These are phyloP conservation scores for Lactarius sanguifluus DNA, from an alignment of 768 basidiomycete genomes.

Conservation along the genomic window DNA sequence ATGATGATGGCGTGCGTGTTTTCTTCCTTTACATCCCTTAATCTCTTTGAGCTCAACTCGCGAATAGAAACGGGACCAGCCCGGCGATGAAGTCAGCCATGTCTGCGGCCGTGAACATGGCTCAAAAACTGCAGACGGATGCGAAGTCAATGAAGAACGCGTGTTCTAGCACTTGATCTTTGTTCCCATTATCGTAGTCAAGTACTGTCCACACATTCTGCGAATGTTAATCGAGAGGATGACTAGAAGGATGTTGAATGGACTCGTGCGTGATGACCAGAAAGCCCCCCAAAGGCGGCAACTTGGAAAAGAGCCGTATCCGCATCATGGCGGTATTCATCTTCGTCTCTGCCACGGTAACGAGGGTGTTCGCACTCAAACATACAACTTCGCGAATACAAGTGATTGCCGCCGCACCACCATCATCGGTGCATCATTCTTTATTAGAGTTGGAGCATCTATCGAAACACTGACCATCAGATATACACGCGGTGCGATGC, in stretches of 20 bases:
- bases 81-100: neutral
- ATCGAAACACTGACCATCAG: neutral
- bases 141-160: neutral
- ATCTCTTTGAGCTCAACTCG: neutral
- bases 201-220: constrained; percentile 2
- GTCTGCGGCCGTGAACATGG: neutral
- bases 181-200: neutral
- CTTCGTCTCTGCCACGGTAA: neutral
- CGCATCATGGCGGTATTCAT: neutral
- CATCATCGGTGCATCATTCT: neutral
- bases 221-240: constrained; percentile 11
- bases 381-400: neutral
- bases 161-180: constrained; percentile 17
- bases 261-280: neutral
- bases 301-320: too few species aligned
- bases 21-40: neutral
- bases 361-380: neutral
- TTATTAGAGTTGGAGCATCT: neutral
- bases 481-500: neutral
- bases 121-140: neutral
- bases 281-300: neutral
- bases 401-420: neutral
- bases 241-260: neutral
- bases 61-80: neutral
- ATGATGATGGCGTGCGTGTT: constrained; percentile 5